These are phyloP conservation scores for Lecanicillium sp. DNA, from an alignment of 2,329 filamentous ascomycete species.

Conservation along the genomic window DNA sequence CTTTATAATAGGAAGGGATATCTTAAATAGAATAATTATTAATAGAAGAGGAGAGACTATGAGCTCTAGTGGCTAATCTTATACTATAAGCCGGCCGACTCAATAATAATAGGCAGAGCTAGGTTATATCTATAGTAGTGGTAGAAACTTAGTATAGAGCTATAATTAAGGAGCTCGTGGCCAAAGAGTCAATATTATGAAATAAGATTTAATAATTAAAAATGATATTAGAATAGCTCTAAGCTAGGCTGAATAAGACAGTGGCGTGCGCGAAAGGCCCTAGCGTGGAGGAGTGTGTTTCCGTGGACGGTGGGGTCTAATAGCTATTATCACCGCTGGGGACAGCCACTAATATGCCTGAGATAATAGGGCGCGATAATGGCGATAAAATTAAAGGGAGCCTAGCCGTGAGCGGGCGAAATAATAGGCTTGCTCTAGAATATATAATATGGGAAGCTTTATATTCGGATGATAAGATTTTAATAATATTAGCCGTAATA, in stretches of 20 bases:
- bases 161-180: not conserved
- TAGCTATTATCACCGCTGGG: not conserved
- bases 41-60: not conserved
- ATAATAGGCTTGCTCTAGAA: not conserved
- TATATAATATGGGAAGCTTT: conserved; percentile 2
- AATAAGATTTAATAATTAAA: not conserved
- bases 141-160: not conserved
- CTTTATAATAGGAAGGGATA: not conserved
- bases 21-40: not conserved
- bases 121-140: not conserved
- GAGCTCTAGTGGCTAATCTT: not conserved
- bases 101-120: not conserved
- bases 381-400: not conserved
- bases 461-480: not conserved
- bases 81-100: not conserved
- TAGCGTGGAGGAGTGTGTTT: not conserved
- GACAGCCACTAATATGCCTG: not conserved
- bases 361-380: not conserved
- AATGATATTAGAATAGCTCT: not conserved
- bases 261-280: not conserved
- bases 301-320: not conserved
- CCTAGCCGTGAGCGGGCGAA: not conserved
- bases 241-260: not conserved
- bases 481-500: not conserved
- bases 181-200: not conserved